Evolutionary conservation across 768 basidiomycete genomes (phyloP).

Genomic region (Solioccasus polychromus): DNA sequence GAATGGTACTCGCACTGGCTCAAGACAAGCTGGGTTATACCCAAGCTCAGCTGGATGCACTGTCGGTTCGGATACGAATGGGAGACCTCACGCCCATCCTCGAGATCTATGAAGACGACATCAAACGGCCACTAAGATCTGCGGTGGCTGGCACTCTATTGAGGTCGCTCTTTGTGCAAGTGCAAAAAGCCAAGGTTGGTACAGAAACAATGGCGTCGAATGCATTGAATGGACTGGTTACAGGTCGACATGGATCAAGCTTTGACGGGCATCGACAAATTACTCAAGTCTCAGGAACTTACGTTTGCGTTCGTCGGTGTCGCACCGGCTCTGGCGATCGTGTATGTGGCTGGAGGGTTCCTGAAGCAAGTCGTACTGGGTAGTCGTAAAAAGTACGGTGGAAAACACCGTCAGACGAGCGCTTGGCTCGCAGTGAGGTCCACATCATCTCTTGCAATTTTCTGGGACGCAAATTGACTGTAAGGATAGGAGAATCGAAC

Average conservation of each 20-base stretch:
- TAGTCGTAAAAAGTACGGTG: conserved; percentile 56
- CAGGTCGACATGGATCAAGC: conserved; percentile 93
- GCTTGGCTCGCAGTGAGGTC: conserved; percentile 75
- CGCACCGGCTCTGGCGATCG: conserved; percentile 80
- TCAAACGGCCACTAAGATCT: conserved; percentile 81
- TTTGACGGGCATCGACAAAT: conserved; percentile 85
- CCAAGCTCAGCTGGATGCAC: conserved; percentile 56
- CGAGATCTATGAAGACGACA: conserved; percentile 87
- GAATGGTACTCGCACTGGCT: conserved; percentile 87
- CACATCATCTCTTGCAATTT: not conserved
- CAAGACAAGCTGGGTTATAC: conserved; percentile 73
- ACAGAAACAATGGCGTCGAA: not conserved
- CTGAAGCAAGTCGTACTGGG: conserved; percentile 48
- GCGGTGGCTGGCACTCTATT: conserved; percentile 78
- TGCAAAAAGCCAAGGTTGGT: conserved; percentile 89
- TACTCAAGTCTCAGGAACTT: conserved; percentile 90
- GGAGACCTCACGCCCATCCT: conserved; percentile 90
- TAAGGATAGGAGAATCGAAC: conserved; percentile 57
- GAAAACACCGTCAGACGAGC: conserved; percentile 47
- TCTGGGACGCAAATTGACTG: conserved; percentile 5
- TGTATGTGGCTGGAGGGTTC: conserved; percentile 65
- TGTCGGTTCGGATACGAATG: conserved; percentile 63
- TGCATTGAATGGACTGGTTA: not conserved
- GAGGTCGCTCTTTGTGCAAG: conserved; percentile 83
- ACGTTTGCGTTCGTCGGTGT: conserved; percentile 98